Evolutionary conservation across 2,329 filamentous ascomycete genomes (phyloP).

Genomic region (Colletotrichum siamense): DNA sequence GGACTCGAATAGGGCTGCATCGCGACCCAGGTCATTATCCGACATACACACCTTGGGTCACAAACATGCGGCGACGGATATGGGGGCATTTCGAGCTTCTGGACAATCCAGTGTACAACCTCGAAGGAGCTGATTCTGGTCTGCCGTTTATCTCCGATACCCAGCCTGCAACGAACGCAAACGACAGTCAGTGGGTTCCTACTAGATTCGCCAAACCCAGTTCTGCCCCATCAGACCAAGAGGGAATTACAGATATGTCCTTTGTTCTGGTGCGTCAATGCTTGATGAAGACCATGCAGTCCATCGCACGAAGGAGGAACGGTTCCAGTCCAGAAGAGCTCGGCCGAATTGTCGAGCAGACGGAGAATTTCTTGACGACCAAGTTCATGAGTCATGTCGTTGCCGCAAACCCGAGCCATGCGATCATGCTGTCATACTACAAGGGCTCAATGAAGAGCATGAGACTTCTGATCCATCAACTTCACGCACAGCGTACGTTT

Average conservation of each 20-base stretch:
- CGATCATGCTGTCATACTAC: not conserved
- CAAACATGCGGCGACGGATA: slow-evolving; percentile 6
- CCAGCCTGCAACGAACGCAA: slow-evolving; percentile 15
- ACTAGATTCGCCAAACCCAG: slow-evolving; percentile 21
- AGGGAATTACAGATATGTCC: slow-evolving; percentile 25
- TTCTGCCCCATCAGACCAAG: slow-evolving; percentile 14
- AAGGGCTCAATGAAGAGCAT: not conserved
- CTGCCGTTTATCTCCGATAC: slow-evolving; percentile 17
- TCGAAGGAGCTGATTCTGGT: slow-evolving; percentile 22
- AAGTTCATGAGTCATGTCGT: slow-evolving; percentile 16
- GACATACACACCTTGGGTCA: slow-evolving; percentile 9
- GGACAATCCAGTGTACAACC: slow-evolving; percentile 23
- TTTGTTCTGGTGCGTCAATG: slow-evolving; percentile 19
- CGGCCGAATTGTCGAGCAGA: slow-evolving; percentile 4
- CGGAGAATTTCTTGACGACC: not conserved
- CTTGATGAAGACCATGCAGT: not conserved
- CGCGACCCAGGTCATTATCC: slow-evolving; percentile 16
- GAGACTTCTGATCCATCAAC: not conserved
- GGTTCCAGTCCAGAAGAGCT: not conserved
- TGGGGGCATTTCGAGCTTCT: slow-evolving; percentile 20
- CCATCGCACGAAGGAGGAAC: not conserved
- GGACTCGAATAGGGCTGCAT: slow-evolving; percentile 8
- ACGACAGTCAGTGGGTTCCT: slow-evolving; percentile 23
- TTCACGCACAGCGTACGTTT: not conserved
- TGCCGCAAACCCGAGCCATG: not conserved